phyloP scores from a whole-genome alignment of 352 stramenopile species.

The Blastocystis sp. region DNA sequence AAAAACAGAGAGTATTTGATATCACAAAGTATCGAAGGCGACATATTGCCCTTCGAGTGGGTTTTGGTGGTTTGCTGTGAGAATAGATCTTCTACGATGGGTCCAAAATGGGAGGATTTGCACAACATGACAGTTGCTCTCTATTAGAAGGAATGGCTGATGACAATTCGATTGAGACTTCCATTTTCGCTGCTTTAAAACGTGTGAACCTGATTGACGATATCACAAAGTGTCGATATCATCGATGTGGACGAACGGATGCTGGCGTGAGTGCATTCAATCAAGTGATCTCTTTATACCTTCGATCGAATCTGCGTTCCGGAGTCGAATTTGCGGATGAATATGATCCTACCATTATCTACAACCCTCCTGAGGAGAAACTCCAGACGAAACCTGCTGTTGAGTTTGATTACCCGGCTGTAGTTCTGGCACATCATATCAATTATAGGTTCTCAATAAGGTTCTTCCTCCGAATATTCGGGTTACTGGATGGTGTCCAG shows the following conservation, averaged over 20 bases:
- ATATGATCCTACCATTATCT: constrained; percentile 21
- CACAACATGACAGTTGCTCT: constrained; percentile 27
- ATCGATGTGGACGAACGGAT: constrained; percentile 52
- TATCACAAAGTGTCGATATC: constrained; percentile 52
- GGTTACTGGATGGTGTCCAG: constrained; percentile 54
- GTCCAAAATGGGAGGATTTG: constrained; percentile 46
- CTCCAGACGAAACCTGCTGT: neutral
- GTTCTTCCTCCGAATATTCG: constrained; percentile 60
- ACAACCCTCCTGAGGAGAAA: neutral
- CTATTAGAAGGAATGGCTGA: constrained; percentile 30
- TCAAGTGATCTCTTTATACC: constrained; percentile 58
- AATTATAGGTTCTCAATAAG: constrained; percentile 40
- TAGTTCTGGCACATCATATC: neutral
- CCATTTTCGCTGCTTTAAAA: constrained; percentile 43
- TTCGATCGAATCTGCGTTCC: constrained; percentile 55
- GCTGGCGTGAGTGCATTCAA: constrained; percentile 56
- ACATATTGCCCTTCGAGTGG: constrained; percentile 48
- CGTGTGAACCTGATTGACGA: constrained; percentile 58
- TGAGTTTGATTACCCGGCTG: constrained; percentile 40
- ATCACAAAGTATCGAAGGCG: constrained; percentile 54
- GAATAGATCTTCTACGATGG: constrained; percentile 54
- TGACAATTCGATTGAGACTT: constrained; percentile 47
- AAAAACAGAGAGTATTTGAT: constrained; percentile 57
- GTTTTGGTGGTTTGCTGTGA: neutral
- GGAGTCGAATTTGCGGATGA: constrained; percentile 57